A percentile compares a stretch with the other conserved stretches of the same genome.
phyloP scores from a whole-genome alignment of 768 basidiomycete species.

The Zangia roseola region DNA sequence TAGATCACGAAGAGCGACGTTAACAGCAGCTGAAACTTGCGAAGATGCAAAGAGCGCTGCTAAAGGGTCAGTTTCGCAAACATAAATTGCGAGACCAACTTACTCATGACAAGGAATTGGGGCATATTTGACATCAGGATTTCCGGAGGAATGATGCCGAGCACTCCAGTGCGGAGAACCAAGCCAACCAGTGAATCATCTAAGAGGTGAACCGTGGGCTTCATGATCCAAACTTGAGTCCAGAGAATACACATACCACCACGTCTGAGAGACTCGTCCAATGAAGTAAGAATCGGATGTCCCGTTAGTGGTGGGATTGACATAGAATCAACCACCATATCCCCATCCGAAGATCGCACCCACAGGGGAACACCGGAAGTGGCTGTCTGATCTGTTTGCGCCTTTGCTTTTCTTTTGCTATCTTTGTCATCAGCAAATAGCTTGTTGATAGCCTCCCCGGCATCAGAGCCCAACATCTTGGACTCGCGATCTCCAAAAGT shows the following conservation, averaged over 20 bases:
- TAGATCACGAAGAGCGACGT: conserved; percentile 34
- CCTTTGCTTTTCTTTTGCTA: conserved; percentile 28
- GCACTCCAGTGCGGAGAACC: conserved; percentile 42
- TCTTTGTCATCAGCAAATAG: conserved; percentile 44
- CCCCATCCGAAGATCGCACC: conserved; percentile 20
- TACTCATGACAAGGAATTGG: conserved; percentile 46
- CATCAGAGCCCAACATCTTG: conserved; percentile 27
- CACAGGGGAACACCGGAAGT: conserved; percentile 33
- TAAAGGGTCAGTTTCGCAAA: conserved; percentile 10
- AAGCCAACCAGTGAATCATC: conserved; percentile 40
- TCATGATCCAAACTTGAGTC: background rate
- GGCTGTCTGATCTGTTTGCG: conserved; percentile 20
- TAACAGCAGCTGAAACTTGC: conserved; percentile 34
- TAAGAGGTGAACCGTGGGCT: conserved; percentile 19
- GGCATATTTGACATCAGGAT: conserved; percentile 32
- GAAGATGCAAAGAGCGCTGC: conserved; percentile 16
- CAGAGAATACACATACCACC: conserved; percentile 34
- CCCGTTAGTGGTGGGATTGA: conserved; percentile 11
- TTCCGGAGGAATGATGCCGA: conserved; percentile 34
- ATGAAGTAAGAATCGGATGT: conserved; percentile 26
- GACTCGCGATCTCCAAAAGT: conserved; percentile 38
- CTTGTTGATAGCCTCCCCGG: conserved; percentile 42
- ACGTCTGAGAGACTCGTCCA: conserved; percentile 32
- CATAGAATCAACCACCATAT: conserved; percentile 21
- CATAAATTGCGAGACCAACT: background rate